Conservation (phyloP, 495 filamentous ascomycete species). For the Lasiosphaeria ovina region DNA sequence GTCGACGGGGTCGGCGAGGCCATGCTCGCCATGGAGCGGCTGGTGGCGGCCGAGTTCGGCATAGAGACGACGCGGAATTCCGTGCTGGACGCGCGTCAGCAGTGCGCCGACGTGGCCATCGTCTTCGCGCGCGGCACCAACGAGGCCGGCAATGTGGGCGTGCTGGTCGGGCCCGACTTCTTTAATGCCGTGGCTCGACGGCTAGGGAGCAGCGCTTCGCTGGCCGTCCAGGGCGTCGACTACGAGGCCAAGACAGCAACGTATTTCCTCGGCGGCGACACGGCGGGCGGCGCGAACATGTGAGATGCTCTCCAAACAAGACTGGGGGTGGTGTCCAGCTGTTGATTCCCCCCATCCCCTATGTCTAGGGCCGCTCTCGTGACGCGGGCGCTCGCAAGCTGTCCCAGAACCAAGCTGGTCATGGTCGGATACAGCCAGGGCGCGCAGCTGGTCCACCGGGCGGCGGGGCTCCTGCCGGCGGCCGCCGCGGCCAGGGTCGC, state of each 20-base stretch:
- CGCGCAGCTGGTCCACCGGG: constrained; percentile 52
- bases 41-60: constrained; percentile 17
- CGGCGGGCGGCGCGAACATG: constrained; percentile 38
- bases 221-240: constrained; percentile 53
- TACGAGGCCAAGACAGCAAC: constrained; percentile 43
- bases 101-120: constrained; percentile 50
- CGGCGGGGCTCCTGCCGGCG: constrained; percentile 36
- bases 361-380: constrained; percentile 47
- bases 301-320: constrained; percentile 6
- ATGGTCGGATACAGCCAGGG: constrained; percentile 61
- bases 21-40: constrained; percentile 21
- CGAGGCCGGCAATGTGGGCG: constrained; percentile 56
- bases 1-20: constrained; percentile 21
- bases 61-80: constrained; percentile 22
- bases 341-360: background rate
- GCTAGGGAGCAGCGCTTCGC: constrained; percentile 42
- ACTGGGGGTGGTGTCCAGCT: background rate
- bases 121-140: constrained; percentile 60
- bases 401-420: constrained; percentile 61
- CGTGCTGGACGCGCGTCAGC: constrained; percentile 7
- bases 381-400: constrained; percentile 45
- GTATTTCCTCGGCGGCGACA: constrained; percentile 48
- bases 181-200: constrained; percentile 43
- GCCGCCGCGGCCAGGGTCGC: constrained; percentile 31
- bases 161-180: constrained; percentile 56